These are phyloP conservation scores for Sonneratia alba DNA, from an alignment of 345 rosid genomes.

Conservation along the genomic window DNA sequence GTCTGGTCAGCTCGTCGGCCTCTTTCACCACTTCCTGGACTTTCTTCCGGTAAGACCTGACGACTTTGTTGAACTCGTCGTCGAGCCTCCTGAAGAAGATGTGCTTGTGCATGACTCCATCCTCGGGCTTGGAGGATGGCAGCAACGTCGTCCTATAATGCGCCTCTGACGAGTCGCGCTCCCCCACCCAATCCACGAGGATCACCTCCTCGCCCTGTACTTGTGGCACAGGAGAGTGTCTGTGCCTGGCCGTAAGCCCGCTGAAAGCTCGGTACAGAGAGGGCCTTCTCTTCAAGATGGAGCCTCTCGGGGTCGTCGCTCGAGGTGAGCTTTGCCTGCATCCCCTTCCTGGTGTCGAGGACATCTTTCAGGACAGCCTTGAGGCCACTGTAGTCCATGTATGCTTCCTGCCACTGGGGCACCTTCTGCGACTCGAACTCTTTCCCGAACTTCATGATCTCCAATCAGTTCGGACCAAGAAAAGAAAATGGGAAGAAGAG, in stretches of 20 bases:
- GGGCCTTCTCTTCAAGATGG: constrained; percentile 18
- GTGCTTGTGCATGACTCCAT: constrained; percentile 46
- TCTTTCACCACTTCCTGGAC: constrained; percentile 42
- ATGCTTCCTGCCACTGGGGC: constrained; percentile 77
- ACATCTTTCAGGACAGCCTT: constrained; percentile 45
- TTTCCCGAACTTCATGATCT: constrained; percentile 62
- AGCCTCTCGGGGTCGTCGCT: constrained; percentile 6
- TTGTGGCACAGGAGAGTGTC: constrained; percentile 8
- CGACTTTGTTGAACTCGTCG: constrained; percentile 53
- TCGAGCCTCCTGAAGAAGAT: constrained; percentile 47
- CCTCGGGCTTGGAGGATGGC: constrained; percentile 20
- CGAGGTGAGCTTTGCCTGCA: constrained; percentile 3
- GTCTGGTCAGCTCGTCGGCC: constrained; percentile 62
- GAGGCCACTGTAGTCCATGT: constrained; percentile 62
- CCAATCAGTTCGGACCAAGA: too few relatives aligned
- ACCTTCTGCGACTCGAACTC: constrained; percentile 62
- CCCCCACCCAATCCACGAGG: constrained; percentile 25
- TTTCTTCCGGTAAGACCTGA: constrained; percentile 37
- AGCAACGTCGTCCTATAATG: constrained; percentile 38
- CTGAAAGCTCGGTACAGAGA: constrained; percentile 65
- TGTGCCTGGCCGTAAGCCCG: constrained; percentile 36
- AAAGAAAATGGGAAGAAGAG: too few relatives aligned
- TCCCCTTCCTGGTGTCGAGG: constrained; percentile 13
- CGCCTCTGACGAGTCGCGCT: constrained; percentile 8
- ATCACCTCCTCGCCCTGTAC: constrained; percentile 45